Conservation (phyloP, 345 rosid species). For the Camelina hispida region DNA sequence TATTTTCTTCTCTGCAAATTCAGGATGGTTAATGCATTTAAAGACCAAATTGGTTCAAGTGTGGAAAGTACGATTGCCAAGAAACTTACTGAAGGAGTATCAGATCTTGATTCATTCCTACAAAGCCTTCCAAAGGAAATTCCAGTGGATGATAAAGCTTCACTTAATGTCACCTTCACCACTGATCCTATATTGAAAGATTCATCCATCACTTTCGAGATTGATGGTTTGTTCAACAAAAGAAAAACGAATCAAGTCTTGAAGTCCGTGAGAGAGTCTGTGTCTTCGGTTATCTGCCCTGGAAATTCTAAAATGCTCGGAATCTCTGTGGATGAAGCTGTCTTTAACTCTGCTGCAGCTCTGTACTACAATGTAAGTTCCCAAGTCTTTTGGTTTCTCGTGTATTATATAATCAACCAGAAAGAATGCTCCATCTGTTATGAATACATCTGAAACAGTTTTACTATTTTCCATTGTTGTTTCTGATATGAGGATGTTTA, state of each 20-base stretch:
- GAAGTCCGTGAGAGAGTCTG: slow-evolving; percentile 39
- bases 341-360: slow-evolving; percentile 87
- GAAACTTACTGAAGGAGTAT: slow-evolving; percentile 74
- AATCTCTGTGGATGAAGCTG: slow-evolving; percentile 83
- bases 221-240: slow-evolving; percentile 77
- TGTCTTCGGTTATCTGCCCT: slow-evolving; percentile 59
- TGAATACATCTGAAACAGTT: background rate
- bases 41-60: slow-evolving; percentile 72
- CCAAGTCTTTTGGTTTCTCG: background rate
- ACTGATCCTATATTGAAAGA: slow-evolving; percentile 64
- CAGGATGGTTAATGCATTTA: slow-evolving; percentile 90
- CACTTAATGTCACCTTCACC: slow-evolving; percentile 84
- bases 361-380: slow-evolving; percentile 86
- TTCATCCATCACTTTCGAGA: slow-evolving; percentile 81
- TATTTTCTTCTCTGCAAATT: slow-evolving; percentile 30
- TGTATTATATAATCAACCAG: background rate
- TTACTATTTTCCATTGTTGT: slow-evolving; percentile 17
- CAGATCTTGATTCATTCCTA: slow-evolving; percentile 75
- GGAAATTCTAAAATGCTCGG: slow-evolving; percentile 84
- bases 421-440: background rate
- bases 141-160: slow-evolving; percentile 86
- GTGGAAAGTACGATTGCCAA: slow-evolving; percentile 81
- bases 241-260: slow-evolving; percentile 41
- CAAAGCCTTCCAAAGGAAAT: slow-evolving; percentile 87
- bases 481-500: slow-evolving; percentile 18